These are phyloP conservation scores for Adansonia grandidieri DNA, from an alignment of 441 rosid genomes.

Conservation along the genomic window DNA sequence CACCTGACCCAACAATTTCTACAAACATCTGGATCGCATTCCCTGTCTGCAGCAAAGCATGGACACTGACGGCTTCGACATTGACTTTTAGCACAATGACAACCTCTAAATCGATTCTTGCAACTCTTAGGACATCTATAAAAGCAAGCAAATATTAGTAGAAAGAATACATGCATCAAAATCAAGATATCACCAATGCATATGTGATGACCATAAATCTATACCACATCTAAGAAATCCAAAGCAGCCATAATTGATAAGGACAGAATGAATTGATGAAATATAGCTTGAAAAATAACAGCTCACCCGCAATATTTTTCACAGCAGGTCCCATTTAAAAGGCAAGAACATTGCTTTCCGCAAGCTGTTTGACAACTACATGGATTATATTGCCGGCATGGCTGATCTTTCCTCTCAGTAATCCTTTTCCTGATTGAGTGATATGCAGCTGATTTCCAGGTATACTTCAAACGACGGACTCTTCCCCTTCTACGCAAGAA, in stretches of 20 bases:
- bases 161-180: conserved; percentile 23
- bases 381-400: conserved; percentile 98
- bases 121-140: conserved; percentile 91
- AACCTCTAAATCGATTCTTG: conserved; percentile 98
- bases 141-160: conserved; percentile 29
- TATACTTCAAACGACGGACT: conserved; percentile 97
- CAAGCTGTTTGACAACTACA: conserved; percentile 93
- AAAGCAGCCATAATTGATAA: neutral
- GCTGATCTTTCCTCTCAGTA: conserved; percentile 97
- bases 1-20: conserved; percentile 99
- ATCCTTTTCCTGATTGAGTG: conserved; percentile 92
- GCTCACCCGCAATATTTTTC: conserved; percentile 99
- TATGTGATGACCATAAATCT: neutral
- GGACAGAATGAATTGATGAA: neutral
- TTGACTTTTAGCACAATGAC: conserved; percentile 99
- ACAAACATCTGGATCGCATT: conserved; percentile 99
- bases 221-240: neutral
- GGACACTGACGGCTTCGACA: conserved; percentile 99
- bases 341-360: conserved; percentile 90
- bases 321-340: conserved; percentile 91
- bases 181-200: neutral
- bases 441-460: conserved; percentile 99
- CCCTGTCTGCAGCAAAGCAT: conserved; percentile 97
- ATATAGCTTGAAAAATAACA: neutral
- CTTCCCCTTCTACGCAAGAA: conserved; percentile 91